A percentile compares a stretch with the other conserved stretches of the same genome.
Conservation (phyloP, 768 basidiomycete species). For the Hygrocybe coccinea region DNA sequence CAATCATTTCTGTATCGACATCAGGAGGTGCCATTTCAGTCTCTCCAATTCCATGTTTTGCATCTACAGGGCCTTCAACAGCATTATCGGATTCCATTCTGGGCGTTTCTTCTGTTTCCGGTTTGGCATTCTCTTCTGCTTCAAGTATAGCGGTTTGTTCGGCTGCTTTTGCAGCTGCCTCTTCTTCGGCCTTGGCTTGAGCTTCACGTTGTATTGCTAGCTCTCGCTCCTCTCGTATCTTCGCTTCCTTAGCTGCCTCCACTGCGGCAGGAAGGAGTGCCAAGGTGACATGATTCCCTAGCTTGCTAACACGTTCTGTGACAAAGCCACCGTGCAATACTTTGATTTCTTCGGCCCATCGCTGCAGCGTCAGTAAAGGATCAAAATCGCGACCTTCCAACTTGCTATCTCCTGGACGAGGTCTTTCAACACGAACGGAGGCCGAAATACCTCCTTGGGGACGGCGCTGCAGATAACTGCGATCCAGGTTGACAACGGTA, state of each 20-base stretch:
- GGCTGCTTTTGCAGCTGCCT: constrained; percentile 31
- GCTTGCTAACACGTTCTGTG: constrained; percentile 56
- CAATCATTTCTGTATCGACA: constrained; percentile 52
- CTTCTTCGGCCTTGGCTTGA: constrained; percentile 39
- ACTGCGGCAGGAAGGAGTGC: constrained; percentile 77
- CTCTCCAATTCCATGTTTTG: constrained; percentile 27
- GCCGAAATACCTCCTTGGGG: constrained; percentile 46
- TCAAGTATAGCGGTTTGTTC: constrained; percentile 22
- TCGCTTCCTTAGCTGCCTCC: constrained; percentile 54
- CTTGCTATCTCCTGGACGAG: constrained; percentile 34
- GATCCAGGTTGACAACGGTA: constrained; percentile 55
- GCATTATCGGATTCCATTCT: constrained; percentile 1
- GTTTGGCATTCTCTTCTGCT: constrained; percentile 16
- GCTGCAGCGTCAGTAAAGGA: constrained; percentile 73
- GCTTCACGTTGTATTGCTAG: constrained; percentile 35
- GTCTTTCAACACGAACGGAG: constrained; percentile 60
- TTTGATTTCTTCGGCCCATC: constrained; percentile 88
- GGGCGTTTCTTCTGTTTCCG: constrained; percentile 9
- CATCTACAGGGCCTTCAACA: not conserved
- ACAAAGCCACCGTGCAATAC: constrained; percentile 74
- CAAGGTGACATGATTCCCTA: constrained; percentile 67
- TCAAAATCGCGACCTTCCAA: constrained; percentile 62
- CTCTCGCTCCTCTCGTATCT: constrained; percentile 54
- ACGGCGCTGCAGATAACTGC: constrained; percentile 46
- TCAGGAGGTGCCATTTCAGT: constrained; percentile 18